A percentile compares a stretch with the other conserved stretches of the same genome.
Evolutionary conservation across 1,284 basidiomycete genomes (phyloP).

Genomic region (Xanthoconium separans): DNA sequence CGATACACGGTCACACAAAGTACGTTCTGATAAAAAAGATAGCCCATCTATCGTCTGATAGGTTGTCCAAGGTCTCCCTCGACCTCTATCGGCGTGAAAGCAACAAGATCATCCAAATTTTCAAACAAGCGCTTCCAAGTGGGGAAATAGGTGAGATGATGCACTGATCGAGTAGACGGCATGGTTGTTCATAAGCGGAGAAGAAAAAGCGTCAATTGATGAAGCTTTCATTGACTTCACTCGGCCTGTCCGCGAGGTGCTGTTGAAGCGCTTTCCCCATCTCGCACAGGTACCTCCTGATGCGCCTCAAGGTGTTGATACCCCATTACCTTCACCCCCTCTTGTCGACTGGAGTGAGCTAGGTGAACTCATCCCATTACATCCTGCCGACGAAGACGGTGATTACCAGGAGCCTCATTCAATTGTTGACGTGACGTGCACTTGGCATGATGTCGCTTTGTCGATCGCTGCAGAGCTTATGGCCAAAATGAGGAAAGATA

Average conservation of each 20-base stretch:
- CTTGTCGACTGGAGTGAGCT: conserved; percentile 62
- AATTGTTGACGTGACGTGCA: conserved; percentile 39
- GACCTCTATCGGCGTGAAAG: conserved; percentile 94
- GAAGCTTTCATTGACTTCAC: conserved; percentile 92
- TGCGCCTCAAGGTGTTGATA: conserved; percentile 74
- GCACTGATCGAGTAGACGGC: not conserved
- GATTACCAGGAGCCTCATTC: conserved; percentile 20
- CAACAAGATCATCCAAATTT: conserved; percentile 83
- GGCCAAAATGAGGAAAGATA: conserved; percentile 69
- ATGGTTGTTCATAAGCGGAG: conserved; percentile 3
- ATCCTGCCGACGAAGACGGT: conserved; percentile 32
- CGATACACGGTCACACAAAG: conserved; percentile 90
- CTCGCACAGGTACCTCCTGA: conserved; percentile 69
- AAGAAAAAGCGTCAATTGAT: conserved; percentile 84
- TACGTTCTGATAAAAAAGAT: conserved; percentile 34
- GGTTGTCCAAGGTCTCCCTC: conserved; percentile 72
- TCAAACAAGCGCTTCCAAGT: conserved; percentile 76
- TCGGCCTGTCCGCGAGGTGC: conserved; percentile 66
- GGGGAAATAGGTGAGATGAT: conserved; percentile 60
- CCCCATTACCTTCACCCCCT: conserved; percentile 78
- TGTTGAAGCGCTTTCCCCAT: conserved; percentile 76
- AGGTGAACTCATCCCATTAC: conserved; percentile 71
- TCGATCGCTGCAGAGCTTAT: conserved; percentile 90
- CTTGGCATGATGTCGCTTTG: conserved; percentile 94
- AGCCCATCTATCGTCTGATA: conserved; percentile 1